These are phyloP conservation scores for Anthostomella pinea DNA, from an alignment of 2,329 filamentous ascomycete species.

Conservation along the genomic window DNA sequence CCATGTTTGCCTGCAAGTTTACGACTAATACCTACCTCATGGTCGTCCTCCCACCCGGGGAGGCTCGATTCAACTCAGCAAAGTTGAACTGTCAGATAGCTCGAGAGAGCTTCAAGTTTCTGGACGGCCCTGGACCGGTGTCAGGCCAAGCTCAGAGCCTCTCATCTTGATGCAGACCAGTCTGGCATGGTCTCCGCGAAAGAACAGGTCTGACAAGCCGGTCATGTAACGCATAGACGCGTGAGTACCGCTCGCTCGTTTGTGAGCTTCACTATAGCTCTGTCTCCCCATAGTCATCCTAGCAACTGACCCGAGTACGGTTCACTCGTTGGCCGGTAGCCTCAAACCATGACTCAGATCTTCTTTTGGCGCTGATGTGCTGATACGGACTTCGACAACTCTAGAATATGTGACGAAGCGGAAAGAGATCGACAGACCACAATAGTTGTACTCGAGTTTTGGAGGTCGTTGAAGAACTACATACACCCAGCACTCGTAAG, in stretches of 20 bases:
- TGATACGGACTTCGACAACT: too few relatives aligned
- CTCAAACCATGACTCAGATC: neutral
- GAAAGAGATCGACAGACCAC: slow-evolving; percentile 2
- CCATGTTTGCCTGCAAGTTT: slow-evolving; percentile 91
- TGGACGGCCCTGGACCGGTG: slow-evolving; percentile 50
- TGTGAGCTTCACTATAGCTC: too few relatives aligned
- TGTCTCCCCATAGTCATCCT: neutral
- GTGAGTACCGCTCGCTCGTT: too few relatives aligned
- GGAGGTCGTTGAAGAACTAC: too few relatives aligned
- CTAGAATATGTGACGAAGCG: neutral
- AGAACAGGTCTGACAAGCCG: too few relatives aligned
- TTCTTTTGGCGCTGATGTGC: neutral
- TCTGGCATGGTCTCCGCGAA: too few relatives aligned
- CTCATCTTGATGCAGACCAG: slow-evolving; percentile 3
- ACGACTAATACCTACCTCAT: slow-evolving; percentile 98
- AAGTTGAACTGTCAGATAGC: slow-evolving; percentile 88
- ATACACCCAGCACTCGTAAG: too few relatives aligned
- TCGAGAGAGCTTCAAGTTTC: slow-evolving; percentile 72
- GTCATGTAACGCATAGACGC: too few relatives aligned
- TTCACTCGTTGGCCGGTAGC: too few relatives aligned
- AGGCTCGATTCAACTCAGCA: slow-evolving; percentile 86
- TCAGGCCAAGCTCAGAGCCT: slow-evolving; percentile 17
- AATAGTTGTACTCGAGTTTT: too few relatives aligned
- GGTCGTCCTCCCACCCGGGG: slow-evolving; percentile 84
- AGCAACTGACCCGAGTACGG: too few relatives aligned